Conservation (phyloP, 1,284 basidiomycete species). For the Leccinum angustisporum region DNA sequence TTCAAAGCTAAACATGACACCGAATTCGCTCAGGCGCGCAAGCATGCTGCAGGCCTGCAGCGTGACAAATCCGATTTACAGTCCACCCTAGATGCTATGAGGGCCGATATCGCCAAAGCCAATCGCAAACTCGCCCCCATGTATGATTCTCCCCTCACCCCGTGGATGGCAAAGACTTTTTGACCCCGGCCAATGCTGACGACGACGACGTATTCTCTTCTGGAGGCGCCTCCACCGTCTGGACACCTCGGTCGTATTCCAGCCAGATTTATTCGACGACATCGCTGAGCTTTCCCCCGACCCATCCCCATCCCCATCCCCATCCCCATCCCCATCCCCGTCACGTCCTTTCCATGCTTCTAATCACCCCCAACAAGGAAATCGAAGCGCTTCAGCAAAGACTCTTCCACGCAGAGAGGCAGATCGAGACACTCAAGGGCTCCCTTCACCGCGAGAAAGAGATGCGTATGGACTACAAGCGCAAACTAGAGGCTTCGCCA, state of each 20-base stretch:
- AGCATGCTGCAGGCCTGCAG: slow-evolving; percentile 82
- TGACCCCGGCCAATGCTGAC: slow-evolving; percentile 53
- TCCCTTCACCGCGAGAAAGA: slow-evolving; percentile 80
- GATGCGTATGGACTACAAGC: slow-evolving; percentile 62
- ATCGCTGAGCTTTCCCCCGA: slow-evolving; percentile 66
- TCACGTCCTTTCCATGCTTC: slow-evolving; percentile 59
- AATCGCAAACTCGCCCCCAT: slow-evolving; percentile 54
- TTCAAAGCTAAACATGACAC: slow-evolving; percentile 91
- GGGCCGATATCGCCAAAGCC: slow-evolving; percentile 64
- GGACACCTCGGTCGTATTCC: slow-evolving; percentile 54
- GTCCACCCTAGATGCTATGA: slow-evolving; percentile 73
- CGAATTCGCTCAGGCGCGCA: slow-evolving; percentile 87
- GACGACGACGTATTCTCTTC: slow-evolving; percentile 67
- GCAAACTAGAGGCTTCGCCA: slow-evolving; percentile 46
- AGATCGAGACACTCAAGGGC: slow-evolving; percentile 77
- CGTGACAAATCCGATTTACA: slow-evolving; percentile 93
- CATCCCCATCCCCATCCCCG: slow-evolving; percentile 57
- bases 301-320: too few species aligned
- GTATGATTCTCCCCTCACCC: slow-evolving; percentile 68
- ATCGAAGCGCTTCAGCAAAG: slow-evolving; percentile 77
- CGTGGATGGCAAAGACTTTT: slow-evolving; percentile 46
- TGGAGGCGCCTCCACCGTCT: slow-evolving; percentile 50
- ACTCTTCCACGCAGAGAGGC: slow-evolving; percentile 79
- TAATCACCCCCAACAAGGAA: slow-evolving; percentile 72
- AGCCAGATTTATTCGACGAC: slow-evolving; percentile 53